These are phyloP conservation scores for Adiantum capillusveneris DNA, from an alignment of 75 land plant genomes.

Conservation along the genomic window DNA sequence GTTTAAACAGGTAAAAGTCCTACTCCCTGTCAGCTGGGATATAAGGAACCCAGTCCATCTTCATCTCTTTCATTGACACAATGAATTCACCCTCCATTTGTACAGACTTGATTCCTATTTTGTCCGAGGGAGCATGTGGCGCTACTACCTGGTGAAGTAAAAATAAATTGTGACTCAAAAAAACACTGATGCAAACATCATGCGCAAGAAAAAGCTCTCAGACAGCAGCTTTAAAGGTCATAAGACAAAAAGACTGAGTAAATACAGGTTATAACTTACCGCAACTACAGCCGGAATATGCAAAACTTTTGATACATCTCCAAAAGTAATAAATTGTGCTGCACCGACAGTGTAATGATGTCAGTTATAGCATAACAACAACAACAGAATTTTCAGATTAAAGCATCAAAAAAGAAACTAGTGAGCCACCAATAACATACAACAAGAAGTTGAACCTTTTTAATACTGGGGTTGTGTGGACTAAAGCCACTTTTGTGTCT, in stretches of 20 bases:
- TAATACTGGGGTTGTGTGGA: too few species aligned
- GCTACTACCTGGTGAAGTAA: slow-evolving; percentile 59
- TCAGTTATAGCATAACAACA: too few species aligned
- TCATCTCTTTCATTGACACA: slow-evolving; percentile 95
- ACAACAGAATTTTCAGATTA: too few species aligned
- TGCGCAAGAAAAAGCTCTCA: too few species aligned
- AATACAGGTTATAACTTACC: slow-evolving; percentile 26
- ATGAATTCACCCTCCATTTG: slow-evolving; percentile 88
- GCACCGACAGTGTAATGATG: slow-evolving; percentile 17
- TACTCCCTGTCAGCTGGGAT: slow-evolving; percentile 74
- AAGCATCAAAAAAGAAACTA: too few species aligned
- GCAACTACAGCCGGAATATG: slow-evolving; percentile 90
- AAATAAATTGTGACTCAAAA: background rate
- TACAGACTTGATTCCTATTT: slow-evolving; percentile 92
- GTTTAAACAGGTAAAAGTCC: background rate
- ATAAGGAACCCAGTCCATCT: slow-evolving; percentile 97
- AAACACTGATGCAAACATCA: background rate
- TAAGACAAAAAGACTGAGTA: too few species aligned
- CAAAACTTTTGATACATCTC: slow-evolving; percentile 48
- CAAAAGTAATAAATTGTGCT: slow-evolving; percentile 66
- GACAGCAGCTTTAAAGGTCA: too few species aligned
- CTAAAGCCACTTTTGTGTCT: too few species aligned
- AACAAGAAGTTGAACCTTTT: too few species aligned
- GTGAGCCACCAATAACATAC: too few species aligned
- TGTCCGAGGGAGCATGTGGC: slow-evolving; percentile 93